These are phyloP conservation scores for Kregervanrija pseudodelftensis DNA, from an alignment of 805 yeast genomes.

Conservation along the genomic window DNA sequence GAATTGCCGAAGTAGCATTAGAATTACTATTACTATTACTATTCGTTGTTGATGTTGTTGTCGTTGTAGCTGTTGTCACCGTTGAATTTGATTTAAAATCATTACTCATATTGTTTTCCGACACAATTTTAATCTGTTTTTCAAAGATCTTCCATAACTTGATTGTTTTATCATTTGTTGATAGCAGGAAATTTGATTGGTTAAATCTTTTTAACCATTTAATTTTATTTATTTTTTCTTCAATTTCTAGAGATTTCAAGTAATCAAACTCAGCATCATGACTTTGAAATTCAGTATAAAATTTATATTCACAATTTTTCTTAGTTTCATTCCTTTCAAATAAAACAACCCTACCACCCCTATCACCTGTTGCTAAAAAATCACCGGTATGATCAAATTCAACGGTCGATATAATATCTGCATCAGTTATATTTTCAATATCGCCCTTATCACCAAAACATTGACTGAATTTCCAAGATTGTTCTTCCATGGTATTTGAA, in stretches of 20 bases:
- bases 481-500: conserved; percentile 22
- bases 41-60: neutral
- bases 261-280: conserved; percentile 99
- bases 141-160: conserved; percentile 96
- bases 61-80: conserved; percentile 7
- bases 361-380: conserved; percentile 95
- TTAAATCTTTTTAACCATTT: conserved; percentile 90
- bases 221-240: conserved; percentile 95
- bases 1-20: conserved; percentile 10
- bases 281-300: conserved; percentile 93
- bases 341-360: conserved; percentile 95
- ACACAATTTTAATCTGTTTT: conserved; percentile 83
- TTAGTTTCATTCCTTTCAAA: conserved; percentile 80
- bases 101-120: conserved; percentile 78
- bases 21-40: neutral
- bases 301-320: conserved; percentile 86
- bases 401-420: conserved; percentile 94
- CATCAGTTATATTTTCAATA: conserved; percentile 89
- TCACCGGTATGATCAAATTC: conserved; percentile 95
- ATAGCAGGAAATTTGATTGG: conserved; percentile 81
- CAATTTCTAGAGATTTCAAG: conserved; percentile 90
- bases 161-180: conserved; percentile 97
- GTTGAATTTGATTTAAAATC: neutral
- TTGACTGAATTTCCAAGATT: conserved; percentile 80
- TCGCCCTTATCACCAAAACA: conserved; percentile 99